phyloP scores from a whole-genome alignment of 139 green algal species.

The Haematococcus lacustris region DNA sequence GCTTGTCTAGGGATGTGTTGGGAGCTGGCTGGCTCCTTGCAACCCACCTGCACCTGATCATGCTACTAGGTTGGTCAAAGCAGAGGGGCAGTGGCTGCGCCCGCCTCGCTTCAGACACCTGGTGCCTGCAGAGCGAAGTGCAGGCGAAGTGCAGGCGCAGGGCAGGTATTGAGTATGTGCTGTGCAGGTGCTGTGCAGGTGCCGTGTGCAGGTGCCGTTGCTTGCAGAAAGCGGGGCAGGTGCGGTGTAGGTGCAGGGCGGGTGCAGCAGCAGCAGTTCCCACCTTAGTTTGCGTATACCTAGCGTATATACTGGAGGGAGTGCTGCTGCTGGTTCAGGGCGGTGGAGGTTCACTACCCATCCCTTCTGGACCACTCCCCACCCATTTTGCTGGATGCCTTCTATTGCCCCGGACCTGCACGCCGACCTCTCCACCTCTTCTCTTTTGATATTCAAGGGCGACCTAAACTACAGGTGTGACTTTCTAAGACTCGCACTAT shows the following conservation, averaged over 20 bases:
- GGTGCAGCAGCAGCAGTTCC: too few species aligned
- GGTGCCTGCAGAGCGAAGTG: too few species aligned
- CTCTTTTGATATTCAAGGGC: constrained; percentile 44
- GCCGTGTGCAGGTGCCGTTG: neutral
- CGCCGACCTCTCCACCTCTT: constrained; percentile 13
- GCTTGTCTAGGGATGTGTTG: too few species aligned
- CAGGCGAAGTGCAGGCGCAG: too few species aligned
- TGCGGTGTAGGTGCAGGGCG: neutral
- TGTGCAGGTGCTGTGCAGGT: neutral
- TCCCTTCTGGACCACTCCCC: constrained; percentile 42
- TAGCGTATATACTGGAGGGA: neutral
- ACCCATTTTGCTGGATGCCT: constrained; percentile 40
- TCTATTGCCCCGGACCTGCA: constrained; percentile 30
- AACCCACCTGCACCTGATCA: too few species aligned
- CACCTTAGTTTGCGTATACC: too few species aligned
- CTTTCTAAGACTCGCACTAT: neutral
- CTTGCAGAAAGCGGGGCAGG: neutral
- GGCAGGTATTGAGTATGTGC: neutral
- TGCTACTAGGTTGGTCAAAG: too few species aligned
- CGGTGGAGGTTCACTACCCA: constrained; percentile 30
- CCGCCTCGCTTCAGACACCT: too few species aligned
- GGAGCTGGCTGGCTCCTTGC: too few species aligned
- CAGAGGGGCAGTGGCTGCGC: too few species aligned
- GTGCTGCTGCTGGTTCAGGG: constrained; percentile 11
- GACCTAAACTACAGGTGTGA: constrained; percentile 46